A percentile compares a stretch with the other conserved stretches of the same genome.
These are phyloP conservation scores for Geranomyces michiganensis DNA, from an alignment of 192 early-diverging fungal species.

Conservation along the genomic window DNA sequence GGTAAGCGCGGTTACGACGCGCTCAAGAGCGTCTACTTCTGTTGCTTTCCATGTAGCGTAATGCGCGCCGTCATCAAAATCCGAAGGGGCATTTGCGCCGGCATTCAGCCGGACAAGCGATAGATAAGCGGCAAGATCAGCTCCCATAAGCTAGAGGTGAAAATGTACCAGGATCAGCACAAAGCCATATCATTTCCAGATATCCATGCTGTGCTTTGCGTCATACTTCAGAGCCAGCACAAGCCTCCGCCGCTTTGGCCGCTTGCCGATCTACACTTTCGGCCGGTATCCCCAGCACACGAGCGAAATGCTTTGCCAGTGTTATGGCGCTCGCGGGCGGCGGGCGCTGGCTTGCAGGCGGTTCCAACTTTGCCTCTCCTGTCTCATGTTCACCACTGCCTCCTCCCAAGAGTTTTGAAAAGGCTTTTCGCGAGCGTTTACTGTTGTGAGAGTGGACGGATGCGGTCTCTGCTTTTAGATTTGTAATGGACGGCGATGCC, in stretches of 20 bases:
- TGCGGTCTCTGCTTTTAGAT: conserved; percentile 6
- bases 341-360: background rate
- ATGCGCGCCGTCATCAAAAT: background rate
- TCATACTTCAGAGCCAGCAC: conserved; percentile 4
- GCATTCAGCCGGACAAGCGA: conserved; percentile 9
- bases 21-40: conserved; percentile 13
- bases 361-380: background rate
- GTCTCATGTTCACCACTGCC: background rate
- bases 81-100: background rate
- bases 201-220: background rate
- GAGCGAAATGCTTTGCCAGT: background rate
- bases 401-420: background rate
- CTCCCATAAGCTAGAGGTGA: background rate
- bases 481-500: conserved; percentile 10
- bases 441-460: conserved; percentile 1
- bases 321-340: background rate
- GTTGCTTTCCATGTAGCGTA: conserved; percentile 18
- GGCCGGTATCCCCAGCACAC: background rate
- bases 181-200: background rate
- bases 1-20: background rate
- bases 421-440: background rate
- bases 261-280: conserved; percentile 1
- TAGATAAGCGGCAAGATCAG: conserved; percentile 24
- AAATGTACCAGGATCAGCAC: background rate
- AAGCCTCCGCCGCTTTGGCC: background rate